Base-by-base conservation (phyloP, 805 yeast species). In the Diddensiella transvaalensis region DNA sequence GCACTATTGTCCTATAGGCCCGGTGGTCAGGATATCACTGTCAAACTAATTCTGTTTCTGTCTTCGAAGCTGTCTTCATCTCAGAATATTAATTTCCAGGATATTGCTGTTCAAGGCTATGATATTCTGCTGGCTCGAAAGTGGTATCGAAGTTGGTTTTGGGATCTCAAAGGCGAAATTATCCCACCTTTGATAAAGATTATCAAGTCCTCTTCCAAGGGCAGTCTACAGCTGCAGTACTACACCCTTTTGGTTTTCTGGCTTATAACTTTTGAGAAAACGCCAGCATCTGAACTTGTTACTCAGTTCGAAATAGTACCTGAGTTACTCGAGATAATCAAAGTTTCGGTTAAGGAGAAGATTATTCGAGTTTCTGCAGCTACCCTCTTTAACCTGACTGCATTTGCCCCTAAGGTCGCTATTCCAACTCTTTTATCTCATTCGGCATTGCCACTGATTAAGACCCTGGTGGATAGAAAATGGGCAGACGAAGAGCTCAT, bases 401-500 rank as follows among this genome's bases (percentile, higher is more conserved):
- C 62, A 10, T 49, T 61, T 17, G 69, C 65, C 4, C 66, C 71
- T 4, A 55, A 59, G 45, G 57, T 60, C 26, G 62, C 87, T 53
- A 84, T 90, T 58, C 78, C 84, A 45, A 74, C 88, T 39, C 64
- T 85, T 30, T 73, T 87, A 53, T 77, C 86, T 52, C 87, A 85
- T 51, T 85, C 85, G 58, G 93, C 95, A 2, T 73, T 87, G 50
- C 77, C 82, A 46, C 76, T 80, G 5, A 71, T 87, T 50, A 79
- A 77, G 58, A 79, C 82, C 49, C 76, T 93, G 59, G 78, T 81
- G 56, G 91, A 86, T 52, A 76, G 98, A 60, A 93, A 93, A 68
- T 90, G 96, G 83, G 85, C 95, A 3, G 99, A 93, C 65, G 93
- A 87, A 53, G 99, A 93, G 65, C 77, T 93, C 59, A 78, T 85